Percentiles rank a stretch among this genome's conserved stretches.
phyloP scores from a whole-genome alignment of 169 alveolate genomes.

The Plasmodium relictum region DNA sequence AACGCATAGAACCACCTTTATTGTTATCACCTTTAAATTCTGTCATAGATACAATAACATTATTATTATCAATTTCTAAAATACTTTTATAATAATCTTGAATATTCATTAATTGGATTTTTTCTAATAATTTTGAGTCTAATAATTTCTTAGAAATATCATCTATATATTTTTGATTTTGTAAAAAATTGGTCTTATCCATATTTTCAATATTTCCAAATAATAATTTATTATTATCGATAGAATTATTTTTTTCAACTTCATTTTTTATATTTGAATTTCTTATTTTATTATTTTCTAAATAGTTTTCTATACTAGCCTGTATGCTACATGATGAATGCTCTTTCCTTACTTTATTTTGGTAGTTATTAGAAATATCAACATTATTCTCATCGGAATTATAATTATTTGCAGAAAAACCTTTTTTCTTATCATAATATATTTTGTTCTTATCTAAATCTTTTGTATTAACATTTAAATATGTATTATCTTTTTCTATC shows the following conservation, averaged over 20 bases:
- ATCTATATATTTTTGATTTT: conserved; percentile 24
- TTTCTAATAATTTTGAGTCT: conserved; percentile 41
- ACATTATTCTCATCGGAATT: too few relatives aligned
- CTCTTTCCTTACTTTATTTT: too few relatives aligned
- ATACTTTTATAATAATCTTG: conserved; percentile 61
- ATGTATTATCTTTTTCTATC: neutral
- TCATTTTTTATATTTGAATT: too few relatives aligned
- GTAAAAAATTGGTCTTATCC: neutral
- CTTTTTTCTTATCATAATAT: neutral
- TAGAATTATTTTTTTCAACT: too few relatives aligned
- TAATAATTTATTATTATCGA: too few relatives aligned
- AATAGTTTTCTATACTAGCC: too few relatives aligned
- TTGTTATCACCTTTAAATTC: conserved; percentile 83
- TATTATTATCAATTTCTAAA: conserved; percentile 73
- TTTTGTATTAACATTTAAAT: neutral
- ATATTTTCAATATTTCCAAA: too few relatives aligned
- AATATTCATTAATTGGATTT: conserved; percentile 62
- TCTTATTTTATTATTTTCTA: too few relatives aligned
- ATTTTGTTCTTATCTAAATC: neutral
- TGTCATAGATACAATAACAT: conserved; percentile 79
- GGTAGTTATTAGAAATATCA: too few relatives aligned
- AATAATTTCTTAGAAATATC: conserved; percentile 48
- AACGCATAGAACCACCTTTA: conserved; percentile 95
- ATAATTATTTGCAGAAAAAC: too few relatives aligned
- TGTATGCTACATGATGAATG: too few relatives aligned